Percentiles rank a stretch among this genome's conserved stretches.
These are phyloP conservation scores for Bipolaris gigantea DNA, from an alignment of 2,329 filamentous ascomycete species.

Conservation along the genomic window DNA sequence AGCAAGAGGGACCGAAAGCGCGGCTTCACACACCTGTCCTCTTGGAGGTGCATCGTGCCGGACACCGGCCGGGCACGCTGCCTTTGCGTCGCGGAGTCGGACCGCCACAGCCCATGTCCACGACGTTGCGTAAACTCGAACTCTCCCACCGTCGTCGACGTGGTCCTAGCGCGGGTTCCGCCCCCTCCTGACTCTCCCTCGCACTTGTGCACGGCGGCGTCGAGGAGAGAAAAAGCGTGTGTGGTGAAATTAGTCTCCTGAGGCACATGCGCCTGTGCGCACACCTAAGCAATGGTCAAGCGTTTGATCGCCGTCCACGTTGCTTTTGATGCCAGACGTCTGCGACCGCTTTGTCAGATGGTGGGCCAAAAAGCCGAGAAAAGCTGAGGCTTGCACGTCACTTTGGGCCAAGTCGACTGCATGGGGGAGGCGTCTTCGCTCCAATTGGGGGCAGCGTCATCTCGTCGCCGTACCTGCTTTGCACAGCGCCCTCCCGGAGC, in stretches of 20 bases:
- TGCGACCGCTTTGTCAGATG: conserved; percentile 29
- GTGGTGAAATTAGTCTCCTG: conserved; percentile 39
- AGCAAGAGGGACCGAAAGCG: conserved; percentile 20
- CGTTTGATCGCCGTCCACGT: conserved; percentile 46
- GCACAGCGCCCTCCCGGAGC: conserved; percentile 18
- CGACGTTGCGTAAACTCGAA: conserved; percentile 27
- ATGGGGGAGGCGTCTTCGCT: neutral
- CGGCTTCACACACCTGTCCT: conserved; percentile 7
- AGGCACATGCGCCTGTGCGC: conserved; percentile 28
- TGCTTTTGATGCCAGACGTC: conserved; percentile 26
- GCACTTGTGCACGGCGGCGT: conserved; percentile 19
- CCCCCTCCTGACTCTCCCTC: conserved; percentile 24
- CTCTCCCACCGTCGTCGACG: conserved; percentile 9
- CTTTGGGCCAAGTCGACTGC: conserved; percentile 20
- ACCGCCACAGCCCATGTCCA: conserved; percentile 27
- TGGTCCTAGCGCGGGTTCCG: conserved; percentile 25
- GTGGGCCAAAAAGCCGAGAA: conserved; percentile 29
- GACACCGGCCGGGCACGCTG: conserved; percentile 18
- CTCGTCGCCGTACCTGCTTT: conserved; percentile 30
- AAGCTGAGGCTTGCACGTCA: conserved; percentile 19
- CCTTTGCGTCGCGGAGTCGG: conserved; percentile 22
- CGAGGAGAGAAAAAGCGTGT: conserved; percentile 13
- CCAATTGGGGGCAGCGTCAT: conserved; percentile 12
- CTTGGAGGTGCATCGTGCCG: conserved; percentile 17
- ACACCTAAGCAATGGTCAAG: conserved; percentile 40